Base-by-base conservation (phyloP, 805 yeast genomes). In the Saturnispora hagleri region DNA sequence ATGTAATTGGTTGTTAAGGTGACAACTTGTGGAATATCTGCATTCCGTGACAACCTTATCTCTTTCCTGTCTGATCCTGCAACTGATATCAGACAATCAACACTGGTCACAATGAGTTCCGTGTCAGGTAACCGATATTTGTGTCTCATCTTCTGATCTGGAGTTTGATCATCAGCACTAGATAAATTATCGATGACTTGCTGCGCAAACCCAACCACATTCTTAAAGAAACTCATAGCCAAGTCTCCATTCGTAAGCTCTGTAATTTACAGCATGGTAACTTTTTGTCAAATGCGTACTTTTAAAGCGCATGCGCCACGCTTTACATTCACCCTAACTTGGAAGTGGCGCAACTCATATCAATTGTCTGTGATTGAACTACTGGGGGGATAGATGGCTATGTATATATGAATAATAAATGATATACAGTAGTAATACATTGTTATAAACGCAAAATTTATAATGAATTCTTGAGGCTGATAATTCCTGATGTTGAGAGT, bases 1-100 rank as follows among this genome's bases (percentile, higher is more conserved):
- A 93, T 63, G 62, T 81, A 93, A 57, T 84, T 86, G 51, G 80
- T 80, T 1, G 96, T 85, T 43, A 93, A 65, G 58, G 72, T 83
- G n/a, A 90, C 59, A 68, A 74, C 69, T 31, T 44, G 28, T 5
- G 52, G 46, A 17, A 31, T 33, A 8, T 44, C 52, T 8, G 52
- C 48, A 9, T 24, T 35, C 24, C 26, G 17, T 10, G 52, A 50
- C n/a, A 50, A n/a, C 26, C 33, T 20, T 12, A 50, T 44, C n/a
- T 36, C 52, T 24, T 40, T 44, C n/a, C 40, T 50, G 31, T 50
- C 52, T 5, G 44, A 27, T 33, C 52, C 48, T 6, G 36, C 36
- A 26, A 50, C 31, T 13, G 52, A 50, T 10, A 50, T 15, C 34
- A 50, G 17, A 28, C 48, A 43, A 35, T 50, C 52, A 27, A 46